A percentile compares a stretch with the other conserved stretches of the same genome.
These are phyloP conservation scores for Botrytis aclada DNA, from an alignment of 2,329 filamentous ascomycete genomes.

Conservation along the genomic window DNA sequence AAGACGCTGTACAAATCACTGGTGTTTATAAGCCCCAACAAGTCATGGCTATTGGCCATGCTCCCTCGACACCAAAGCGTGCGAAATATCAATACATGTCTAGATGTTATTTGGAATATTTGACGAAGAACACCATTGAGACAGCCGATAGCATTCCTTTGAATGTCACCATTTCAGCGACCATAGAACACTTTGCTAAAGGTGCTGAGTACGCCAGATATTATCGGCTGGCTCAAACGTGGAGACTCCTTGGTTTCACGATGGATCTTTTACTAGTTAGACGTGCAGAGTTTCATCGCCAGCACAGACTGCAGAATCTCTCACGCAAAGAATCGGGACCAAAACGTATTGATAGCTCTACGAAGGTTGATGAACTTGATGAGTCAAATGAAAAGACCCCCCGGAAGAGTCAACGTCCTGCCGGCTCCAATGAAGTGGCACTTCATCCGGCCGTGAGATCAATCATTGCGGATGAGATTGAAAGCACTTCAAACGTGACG, in stretches of 20 bases:
- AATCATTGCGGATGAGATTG: slow-evolving; percentile 45
- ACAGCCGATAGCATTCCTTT: slow-evolving; percentile 15
- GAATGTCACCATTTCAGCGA: slow-evolving; percentile 44
- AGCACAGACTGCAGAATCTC: slow-evolving; percentile 42
- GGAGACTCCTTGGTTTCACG: slow-evolving; percentile 58
- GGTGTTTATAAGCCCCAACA: slow-evolving; percentile 58
- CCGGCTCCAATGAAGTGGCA: slow-evolving; percentile 23
- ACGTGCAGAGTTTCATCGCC: slow-evolving; percentile 56
- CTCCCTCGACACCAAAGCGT: slow-evolving; percentile 51
- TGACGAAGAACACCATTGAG: slow-evolving; percentile 35
- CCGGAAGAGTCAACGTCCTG: slow-evolving; percentile 24
- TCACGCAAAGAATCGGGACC: slow-evolving; percentile 31
- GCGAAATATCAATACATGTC: slow-evolving; percentile 56
- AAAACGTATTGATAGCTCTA: slow-evolving; percentile 24
- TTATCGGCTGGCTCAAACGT: slow-evolving; percentile 62
- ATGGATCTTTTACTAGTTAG: slow-evolving; percentile 52
- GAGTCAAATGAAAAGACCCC: slow-evolving; percentile 31
- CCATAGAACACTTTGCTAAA: slow-evolving; percentile 55
- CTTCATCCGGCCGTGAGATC: slow-evolving; percentile 25
- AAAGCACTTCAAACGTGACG: slow-evolving; percentile 60
- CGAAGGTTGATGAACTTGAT: slow-evolving; percentile 2
- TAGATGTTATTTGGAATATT: slow-evolving; percentile 53
- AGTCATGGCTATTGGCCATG: slow-evolving; percentile 58
- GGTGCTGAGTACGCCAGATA: slow-evolving; percentile 56
- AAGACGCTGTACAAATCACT: slow-evolving; percentile 57